Evolutionary conservation across 805 yeast species (phyloP), one percentile per base, ranked within the genome.

Genomic region (Cyberlindnera samutprakarnensis): DNA sequence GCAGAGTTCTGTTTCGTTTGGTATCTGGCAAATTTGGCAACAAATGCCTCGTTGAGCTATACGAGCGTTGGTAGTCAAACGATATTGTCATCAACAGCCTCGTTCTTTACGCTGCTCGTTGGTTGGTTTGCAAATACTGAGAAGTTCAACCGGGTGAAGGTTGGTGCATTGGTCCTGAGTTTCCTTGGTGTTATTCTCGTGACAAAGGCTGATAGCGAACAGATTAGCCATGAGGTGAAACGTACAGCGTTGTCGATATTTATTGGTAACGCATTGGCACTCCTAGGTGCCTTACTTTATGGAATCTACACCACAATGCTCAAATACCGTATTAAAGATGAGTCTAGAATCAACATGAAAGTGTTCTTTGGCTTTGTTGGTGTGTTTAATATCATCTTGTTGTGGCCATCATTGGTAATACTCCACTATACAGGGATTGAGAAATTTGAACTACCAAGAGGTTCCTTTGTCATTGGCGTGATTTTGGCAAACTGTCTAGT

Each of bases 361-460:
- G 64, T 88, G 22, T 92, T 92, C 49, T 88, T 92, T 53, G 98
- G 97, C 1, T 88, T 84, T 57, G 97, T 92, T 16, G 98, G 98
- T 1, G 61, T 90, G 5, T 82, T 80, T 61, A 84, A 87, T 42
- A 50, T 81, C 8, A 46, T 85, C 1, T 56, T 77, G 9, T 54
- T 88, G 27, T 87, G 96, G 96, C 96, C 98, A 4, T 57, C 86
- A 5, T 51, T 92, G 7, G 32, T 86, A 0, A 35, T 84, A 1
- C 66, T 90, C 36, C 73, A 90, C 56, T 65, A 59, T 37, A 40
- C 68, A 1, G 81, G 80, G 1, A 56, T 75, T 35, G 98, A 92
- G 56, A 57, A 54, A 7, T 78, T 92, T 39, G 87, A 74, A 46
- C 47, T 80, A 27, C 97, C 97, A 1, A 62, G 67, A 0, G 56